Percentiles rank a stretch among this genome's conserved stretches.
Conservation (phyloP, 164 flowering plant species). For the Akebia trifoliata region DNA sequence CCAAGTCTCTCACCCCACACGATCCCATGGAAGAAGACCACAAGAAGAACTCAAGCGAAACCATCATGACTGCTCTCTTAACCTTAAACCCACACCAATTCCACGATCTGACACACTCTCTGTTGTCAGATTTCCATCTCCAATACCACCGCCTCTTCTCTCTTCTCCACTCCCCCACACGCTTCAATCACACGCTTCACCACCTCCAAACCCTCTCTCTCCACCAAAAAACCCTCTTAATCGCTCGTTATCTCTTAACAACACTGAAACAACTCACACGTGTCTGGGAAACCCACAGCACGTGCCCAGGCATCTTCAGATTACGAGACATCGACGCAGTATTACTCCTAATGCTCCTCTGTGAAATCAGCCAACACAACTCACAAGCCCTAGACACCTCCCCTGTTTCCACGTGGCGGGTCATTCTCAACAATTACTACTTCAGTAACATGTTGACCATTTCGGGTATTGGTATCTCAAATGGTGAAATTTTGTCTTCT, state of each 20-base stretch:
- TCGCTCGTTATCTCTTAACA: slow-evolving; percentile 61
- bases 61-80: slow-evolving; percentile 55
- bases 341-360: slow-evolving; percentile 59
- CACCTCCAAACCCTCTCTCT: slow-evolving; percentile 73
- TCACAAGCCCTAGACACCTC: slow-evolving; percentile 29
- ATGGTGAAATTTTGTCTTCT: slow-evolving; percentile 28
- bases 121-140: slow-evolving; percentile 39
- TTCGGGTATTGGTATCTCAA: slow-evolving; percentile 30
- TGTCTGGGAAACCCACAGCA: slow-evolving; percentile 20
- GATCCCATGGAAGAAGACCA: slow-evolving; percentile 11
- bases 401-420: slow-evolving; percentile 39
- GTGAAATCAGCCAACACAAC: slow-evolving; percentile 54
- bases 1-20: not conserved
- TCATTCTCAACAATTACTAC: slow-evolving; percentile 18
- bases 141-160: slow-evolving; percentile 53
- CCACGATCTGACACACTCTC: slow-evolving; percentile 37
- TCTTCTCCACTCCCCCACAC: slow-evolving; percentile 56
- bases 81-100: slow-evolving; percentile 45
- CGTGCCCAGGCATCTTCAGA: slow-evolving; percentile 18
- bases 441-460: slow-evolving; percentile 25
- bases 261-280: slow-evolving; percentile 45
- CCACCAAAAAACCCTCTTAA: slow-evolving; percentile 53
- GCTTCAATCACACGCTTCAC: slow-evolving; percentile 56
- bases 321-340: slow-evolving; percentile 62
- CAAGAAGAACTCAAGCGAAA: slow-evolving; percentile 5